Percentiles rank a stretch among this genome's conserved stretches.
Evolutionary conservation across 2,329 filamentous ascomycete species (phyloP).

Genomic region (Xylariomycetidae sp.): DNA sequence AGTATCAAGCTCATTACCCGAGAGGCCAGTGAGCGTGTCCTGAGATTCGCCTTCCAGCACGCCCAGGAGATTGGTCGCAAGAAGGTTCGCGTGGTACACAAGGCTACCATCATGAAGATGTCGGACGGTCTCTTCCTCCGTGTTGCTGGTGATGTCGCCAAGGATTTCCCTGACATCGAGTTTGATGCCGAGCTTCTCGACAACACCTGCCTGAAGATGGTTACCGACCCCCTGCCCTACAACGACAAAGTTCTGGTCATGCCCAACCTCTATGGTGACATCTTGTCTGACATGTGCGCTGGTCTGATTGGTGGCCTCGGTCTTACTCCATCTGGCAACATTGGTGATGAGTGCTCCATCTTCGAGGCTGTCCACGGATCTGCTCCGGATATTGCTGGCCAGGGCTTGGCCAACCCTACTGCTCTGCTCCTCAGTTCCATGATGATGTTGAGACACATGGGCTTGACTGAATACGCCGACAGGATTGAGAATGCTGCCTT

Average conservation of each 20-base stretch:
- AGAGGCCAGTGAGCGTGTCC: slow-evolving; percentile 89
- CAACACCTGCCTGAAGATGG: slow-evolving; percentile 99
- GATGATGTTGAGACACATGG: slow-evolving; percentile 99
- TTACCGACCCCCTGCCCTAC: slow-evolving; percentile 92
- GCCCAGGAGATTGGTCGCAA: slow-evolving; percentile 87
- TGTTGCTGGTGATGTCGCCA: slow-evolving; percentile 78
- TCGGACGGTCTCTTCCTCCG: slow-evolving; percentile 96
- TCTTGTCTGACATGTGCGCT: slow-evolving; percentile 98
- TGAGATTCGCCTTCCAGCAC: slow-evolving; percentile 98
- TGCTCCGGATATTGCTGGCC: slow-evolving; percentile 92
- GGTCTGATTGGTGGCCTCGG: slow-evolving; percentile 97
- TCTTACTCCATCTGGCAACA: slow-evolving; percentile 96
- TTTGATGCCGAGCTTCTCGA: slow-evolving; percentile 98
- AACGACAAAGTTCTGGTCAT: slow-evolving; percentile 98
- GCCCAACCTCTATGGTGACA: slow-evolving; percentile 99
- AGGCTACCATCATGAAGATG: slow-evolving; percentile 99
- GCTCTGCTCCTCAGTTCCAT: slow-evolving; percentile 92
- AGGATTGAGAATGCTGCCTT: slow-evolving; percentile 95
- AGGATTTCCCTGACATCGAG: slow-evolving; percentile 93
- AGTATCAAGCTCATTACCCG: slow-evolving; percentile 99
- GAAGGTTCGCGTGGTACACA: slow-evolving; percentile 98
- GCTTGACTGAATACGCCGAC: slow-evolving; percentile 74
- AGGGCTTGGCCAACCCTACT: slow-evolving; percentile 94
- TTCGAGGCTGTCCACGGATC: slow-evolving; percentile 99
- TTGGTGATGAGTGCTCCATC: slow-evolving; percentile 98